Percentiles rank a stretch among this genome's conserved stretches.
Conservation (phyloP, 75 land plant genomes). For the Ceratopteris richardii region DNA sequence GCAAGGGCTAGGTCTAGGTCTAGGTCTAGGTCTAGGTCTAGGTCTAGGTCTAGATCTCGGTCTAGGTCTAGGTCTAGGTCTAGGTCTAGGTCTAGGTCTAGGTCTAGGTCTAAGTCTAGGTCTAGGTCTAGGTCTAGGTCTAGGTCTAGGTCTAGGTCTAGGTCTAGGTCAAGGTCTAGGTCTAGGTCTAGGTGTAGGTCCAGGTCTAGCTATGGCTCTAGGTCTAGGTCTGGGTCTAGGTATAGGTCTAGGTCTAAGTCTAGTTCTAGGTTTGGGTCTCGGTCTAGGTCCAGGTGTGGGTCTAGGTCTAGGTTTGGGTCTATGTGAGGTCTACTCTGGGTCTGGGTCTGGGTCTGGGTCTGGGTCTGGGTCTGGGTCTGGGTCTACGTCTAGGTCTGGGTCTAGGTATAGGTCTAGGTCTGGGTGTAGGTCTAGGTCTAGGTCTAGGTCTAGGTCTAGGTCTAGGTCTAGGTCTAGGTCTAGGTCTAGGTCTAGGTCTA, state of each 20-base stretch:
- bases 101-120: neutral
- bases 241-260: too few species aligned
- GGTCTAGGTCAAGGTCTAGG: neutral
- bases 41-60: too few species aligned
- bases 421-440: too few species aligned
- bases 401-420: too few species aligned
- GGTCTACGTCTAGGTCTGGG: too few species aligned
- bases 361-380: too few species aligned
- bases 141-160: neutral
- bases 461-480: too few species aligned
- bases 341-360: neutral
- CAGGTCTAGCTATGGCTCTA: neutral
- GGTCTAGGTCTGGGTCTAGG: neutral
- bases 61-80: constrained; percentile 1
- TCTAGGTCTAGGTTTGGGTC: neutral
- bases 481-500: too few species aligned
- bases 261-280: neutral
- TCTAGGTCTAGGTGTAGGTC: neutral
- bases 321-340: neutral
- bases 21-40: neutral
- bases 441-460: too few species aligned
- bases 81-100: neutral
- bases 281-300: neutral
- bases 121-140: neutral
- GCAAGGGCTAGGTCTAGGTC: too few species aligned